A percentile compares a stretch with the other conserved stretches of the same genome.
These are phyloP conservation scores for Psilocybe subaeruginosa DNA, from an alignment of 768 basidiomycete genomes.

Conservation along the genomic window DNA sequence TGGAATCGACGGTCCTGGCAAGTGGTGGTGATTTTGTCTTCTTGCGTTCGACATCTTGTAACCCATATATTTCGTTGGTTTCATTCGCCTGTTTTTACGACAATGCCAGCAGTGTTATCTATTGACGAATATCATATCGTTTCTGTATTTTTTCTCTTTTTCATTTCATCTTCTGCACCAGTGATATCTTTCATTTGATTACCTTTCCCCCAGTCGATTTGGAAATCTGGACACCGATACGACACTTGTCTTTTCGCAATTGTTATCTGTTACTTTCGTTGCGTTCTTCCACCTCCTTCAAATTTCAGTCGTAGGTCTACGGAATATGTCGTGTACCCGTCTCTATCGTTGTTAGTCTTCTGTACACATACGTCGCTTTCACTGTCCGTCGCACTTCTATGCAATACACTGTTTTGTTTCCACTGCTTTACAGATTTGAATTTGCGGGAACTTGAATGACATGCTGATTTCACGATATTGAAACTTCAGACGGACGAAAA, in stretches of 20 bases:
- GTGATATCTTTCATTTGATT: not conserved
- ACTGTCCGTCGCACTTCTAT: constrained; percentile 14
- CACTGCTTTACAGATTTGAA: not conserved
- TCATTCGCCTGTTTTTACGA: constrained; percentile 13
- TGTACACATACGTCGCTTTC: constrained; percentile 1
- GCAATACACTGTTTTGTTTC: constrained; percentile 11
- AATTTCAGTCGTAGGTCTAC: not conserved
- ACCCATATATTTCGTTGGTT: constrained; percentile 3
- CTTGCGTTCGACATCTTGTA: not conserved
- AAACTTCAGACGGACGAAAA: too few relatives aligned
- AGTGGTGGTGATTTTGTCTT: constrained; percentile 28
- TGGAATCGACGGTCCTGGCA: constrained; percentile 37
- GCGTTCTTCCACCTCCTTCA: not conserved
- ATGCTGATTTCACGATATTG: too few relatives aligned
- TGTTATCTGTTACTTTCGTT: not conserved
- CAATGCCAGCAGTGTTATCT: constrained; percentile 19
- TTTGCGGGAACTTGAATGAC: too few relatives aligned
- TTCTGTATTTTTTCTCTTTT: constrained; percentile 12
- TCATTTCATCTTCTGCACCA: constrained; percentile 3
- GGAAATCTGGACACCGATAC: constrained; percentile 5
- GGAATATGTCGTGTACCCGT: not conserved
- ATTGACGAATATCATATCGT: constrained; percentile 14
- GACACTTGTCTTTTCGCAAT: not conserved
- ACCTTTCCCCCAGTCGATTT: not conserved
- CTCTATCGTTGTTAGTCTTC: not conserved